phyloP scores from a whole-genome alignment of 768 basidiomycete genomes.

The Panaeolus papilionaceus region DNA sequence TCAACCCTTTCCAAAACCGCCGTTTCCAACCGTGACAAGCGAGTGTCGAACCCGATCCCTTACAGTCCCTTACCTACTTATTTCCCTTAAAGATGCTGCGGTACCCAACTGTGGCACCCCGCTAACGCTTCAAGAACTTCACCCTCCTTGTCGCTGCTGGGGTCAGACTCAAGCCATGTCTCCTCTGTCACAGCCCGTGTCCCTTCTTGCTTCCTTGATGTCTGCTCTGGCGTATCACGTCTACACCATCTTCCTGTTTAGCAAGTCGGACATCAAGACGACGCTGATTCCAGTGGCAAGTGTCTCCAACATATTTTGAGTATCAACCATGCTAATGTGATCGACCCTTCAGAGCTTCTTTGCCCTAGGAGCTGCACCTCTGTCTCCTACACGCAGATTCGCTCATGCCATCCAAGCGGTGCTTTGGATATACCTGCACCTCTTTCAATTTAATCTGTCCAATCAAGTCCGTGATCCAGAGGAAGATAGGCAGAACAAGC shows the following conservation, averaged over 20 bases:
- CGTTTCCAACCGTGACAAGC: conserved; percentile 21
- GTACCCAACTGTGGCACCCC: conserved; percentile 24
- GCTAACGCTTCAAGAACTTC: conserved; percentile 24
- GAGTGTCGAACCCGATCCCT: conserved; percentile 21
- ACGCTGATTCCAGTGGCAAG: conserved; percentile 54
- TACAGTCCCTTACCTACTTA: conserved; percentile 21
- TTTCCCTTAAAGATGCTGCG: conserved; percentile 24
- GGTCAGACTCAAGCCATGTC: conserved; percentile 22
- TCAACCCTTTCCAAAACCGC: conserved; percentile 15
- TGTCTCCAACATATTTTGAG: conserved; percentile 10
- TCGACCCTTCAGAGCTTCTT: conserved; percentile 28
- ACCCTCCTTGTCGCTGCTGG: conserved; percentile 3
- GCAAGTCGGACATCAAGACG: conserved; percentile 52
- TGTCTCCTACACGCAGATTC: conserved; percentile 25
- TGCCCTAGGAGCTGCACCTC: conserved; percentile 32
- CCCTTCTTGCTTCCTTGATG: conserved; percentile 19
- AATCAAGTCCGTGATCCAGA: conserved; percentile 49
- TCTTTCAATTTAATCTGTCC: conserved; percentile 49
- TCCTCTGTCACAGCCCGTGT: conserved; percentile 19
- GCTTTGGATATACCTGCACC: conserved; percentile 52
- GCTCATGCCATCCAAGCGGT: conserved; percentile 34
- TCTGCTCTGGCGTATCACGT: conserved; percentile 27
- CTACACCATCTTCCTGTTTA: conserved; percentile 44
- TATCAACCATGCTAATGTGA: conserved; percentile 12
- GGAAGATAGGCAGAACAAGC: conserved; percentile 52